Evolutionary conservation across 176 grass and related monocot species (phyloP).

Genomic region (Phoenix roebelenii): DNA sequence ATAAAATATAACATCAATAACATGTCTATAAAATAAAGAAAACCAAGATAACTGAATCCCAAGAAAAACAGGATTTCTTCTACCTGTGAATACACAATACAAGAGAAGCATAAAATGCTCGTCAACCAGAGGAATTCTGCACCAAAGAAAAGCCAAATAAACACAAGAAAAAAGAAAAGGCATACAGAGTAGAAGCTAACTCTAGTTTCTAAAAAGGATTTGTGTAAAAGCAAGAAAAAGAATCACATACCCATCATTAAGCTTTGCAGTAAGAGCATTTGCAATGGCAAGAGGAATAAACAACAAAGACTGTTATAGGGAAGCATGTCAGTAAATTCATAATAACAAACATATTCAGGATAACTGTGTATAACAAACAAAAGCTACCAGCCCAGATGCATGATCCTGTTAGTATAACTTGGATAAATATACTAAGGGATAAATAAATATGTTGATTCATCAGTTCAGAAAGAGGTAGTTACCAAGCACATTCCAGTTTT

Average conservation of each 20-base stretch:
- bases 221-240: neutral
- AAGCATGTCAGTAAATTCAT: neutral
- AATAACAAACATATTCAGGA: no score
- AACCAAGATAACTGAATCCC: neutral
- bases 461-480: neutral
- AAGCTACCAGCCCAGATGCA: no score
- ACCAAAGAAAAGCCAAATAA: neutral
- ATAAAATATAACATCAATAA: no score
- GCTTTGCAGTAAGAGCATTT: constrained; percentile 82
- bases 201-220: no score
- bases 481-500: constrained; percentile 99
- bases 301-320: constrained; percentile 56
- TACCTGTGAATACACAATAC: constrained; percentile 73
- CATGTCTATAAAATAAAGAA: neutral
- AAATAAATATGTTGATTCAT: no score
- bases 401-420: no score
- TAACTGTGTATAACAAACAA: no score
- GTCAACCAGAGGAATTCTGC: constrained; percentile 66
- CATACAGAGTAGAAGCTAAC: neutral
- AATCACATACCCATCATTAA: constrained; percentile 66
- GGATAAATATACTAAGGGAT: no score
- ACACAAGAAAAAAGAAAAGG: constrained; percentile 8
- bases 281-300: constrained; percentile 81
- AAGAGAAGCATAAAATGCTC: constrained; percentile 66
- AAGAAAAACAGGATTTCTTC: neutral